Base-by-base conservation (phyloP, 1,284 basidiomycete species). In the Papiliotrema laurentii region DNA sequence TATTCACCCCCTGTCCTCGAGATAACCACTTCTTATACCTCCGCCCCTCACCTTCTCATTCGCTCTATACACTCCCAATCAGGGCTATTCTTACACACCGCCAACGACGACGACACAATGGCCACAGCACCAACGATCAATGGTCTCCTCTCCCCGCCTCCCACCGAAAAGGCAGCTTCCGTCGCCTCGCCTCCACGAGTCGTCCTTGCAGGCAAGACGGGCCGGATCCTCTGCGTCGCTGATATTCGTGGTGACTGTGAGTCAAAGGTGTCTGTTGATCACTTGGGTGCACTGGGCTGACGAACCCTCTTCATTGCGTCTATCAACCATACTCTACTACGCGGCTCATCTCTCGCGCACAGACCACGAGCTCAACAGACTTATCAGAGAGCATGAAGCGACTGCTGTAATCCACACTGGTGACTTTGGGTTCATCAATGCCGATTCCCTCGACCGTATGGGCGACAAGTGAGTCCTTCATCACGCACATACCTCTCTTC, bases 351-450 rank as follows among this genome's bases (percentile, higher is more conserved):
- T n/a, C 14, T 27, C n/a, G 14, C 22, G 57, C 59, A 56, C 63
- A 72, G 69, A 63, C 54, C 89, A 87, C 49, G 82, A 83, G 47
- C 81, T 98, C 66, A 97, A 97, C 73, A 83, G 89, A 68, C 83
- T 97, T 51, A 93, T 93, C 28, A 79, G 85, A 45, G 90, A 96
- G 64, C 83, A 82, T 49, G 85, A 86, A 66, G 91, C 90, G n/a
- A 82, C 86, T 53, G 94, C 92, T 19, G 87, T 98, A 72, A 89
- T 99, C 56, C 94, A 98, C 73, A 97, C 93, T 0, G 96, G 96
- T 49, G 96, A 99, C 78, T 98, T 98, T 84, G 96, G 96, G 50
- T 97, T 98, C 75, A 96, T 96, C 74, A 90, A 92, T 72, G 77
- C 81, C 19, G 81, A 81, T 53, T 91, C 87, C 69, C 78, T 96